Evolutionary conservation across 2,329 filamentous ascomycete species (phyloP), one percentile per base, ranked within the genome.

Genomic region (Cytospora piceicola): DNA sequence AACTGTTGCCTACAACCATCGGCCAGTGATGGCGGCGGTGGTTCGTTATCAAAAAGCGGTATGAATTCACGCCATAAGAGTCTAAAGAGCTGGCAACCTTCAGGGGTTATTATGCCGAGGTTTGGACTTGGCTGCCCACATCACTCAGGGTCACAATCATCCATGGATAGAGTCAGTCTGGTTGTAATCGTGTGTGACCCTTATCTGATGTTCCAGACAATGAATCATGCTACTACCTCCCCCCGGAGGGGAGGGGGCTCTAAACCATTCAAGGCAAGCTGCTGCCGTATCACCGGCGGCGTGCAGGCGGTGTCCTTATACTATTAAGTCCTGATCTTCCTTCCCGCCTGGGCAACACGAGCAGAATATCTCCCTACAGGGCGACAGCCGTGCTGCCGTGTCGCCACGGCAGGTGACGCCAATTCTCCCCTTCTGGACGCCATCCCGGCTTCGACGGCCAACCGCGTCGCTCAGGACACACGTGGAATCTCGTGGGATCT

Each of bases 391-490:
- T 63, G 51, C 36, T 53, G 24, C 53, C 27, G 56, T 63, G 51
- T 9, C 64, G 51, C 30, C 36, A 57, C 30, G 24, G 30, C n/a
- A 57, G 34, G 49, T 32, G 39, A 22, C 24, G 42, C 34, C 54
- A 49, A 24, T 52, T 30, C 32, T 24, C 58, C 34, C n/a, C 17
- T 7, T 39, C 11, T 49, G 46, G 11, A 22, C 2, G n/a, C n/a
- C n/a, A 49, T 49, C n/a, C 46, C n/a, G n/a, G 46, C 46, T 22
- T 49, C 59, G 39, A 29, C 51, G 52, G 51, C 51, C 51, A 56
- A 51, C 61, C 39, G 55, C 52, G 56, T 64, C 51, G 27, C 20
- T n/a, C 30, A 54, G 22, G 24, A 8, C 55, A 66, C 56, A 53
- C 64, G 61, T 55, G 55, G 55, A 60, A 53, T 52, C 32, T 63